A percentile compares a stretch with the other conserved stretches of the same genome.
Evolutionary conservation across 495 filamentous ascomycete genomes (phyloP).

Genomic region (Aspergillus haitiensis): DNA sequence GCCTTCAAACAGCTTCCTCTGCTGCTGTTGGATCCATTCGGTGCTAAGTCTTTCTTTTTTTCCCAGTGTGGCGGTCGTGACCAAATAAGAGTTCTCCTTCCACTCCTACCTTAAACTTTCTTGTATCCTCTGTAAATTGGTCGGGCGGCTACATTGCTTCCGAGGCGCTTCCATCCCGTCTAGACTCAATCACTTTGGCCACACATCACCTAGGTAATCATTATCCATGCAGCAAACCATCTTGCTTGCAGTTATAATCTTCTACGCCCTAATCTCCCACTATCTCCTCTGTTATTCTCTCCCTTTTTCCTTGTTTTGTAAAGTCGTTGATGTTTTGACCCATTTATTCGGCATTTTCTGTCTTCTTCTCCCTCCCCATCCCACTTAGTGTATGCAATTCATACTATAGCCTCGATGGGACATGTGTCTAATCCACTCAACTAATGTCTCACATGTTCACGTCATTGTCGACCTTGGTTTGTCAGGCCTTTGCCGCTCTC

Average conservation of each 20-base stretch:
- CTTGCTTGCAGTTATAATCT: slow-evolving; percentile 5
- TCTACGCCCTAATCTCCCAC: neutral
- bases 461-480: slow-evolving; percentile 11
- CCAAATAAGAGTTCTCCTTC: slow-evolving; percentile 14
- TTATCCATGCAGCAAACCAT: slow-evolving; percentile 18
- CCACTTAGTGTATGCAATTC: no score
- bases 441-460: slow-evolving; percentile 7
- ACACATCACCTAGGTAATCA: slow-evolving; percentile 3
- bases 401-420: no score
- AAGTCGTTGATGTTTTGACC: no score
- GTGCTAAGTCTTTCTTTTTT: slow-evolving; percentile 11
- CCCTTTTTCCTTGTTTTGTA: neutral
- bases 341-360: no score
- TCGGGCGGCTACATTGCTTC: slow-evolving; percentile 17
- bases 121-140: slow-evolving; percentile 11
- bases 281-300: neutral
- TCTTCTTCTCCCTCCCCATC: no score
- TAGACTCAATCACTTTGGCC: neutral
- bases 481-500: slow-evolving; percentile 5
- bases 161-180: slow-evolving; percentile 15
- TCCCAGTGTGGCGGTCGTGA: slow-evolving; percentile 15
- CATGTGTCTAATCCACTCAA: neutral
- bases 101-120: slow-evolving; percentile 3
- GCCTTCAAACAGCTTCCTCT: neutral
- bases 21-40: slow-evolving; percentile 15